Evolutionary conservation across 2,329 filamentous ascomycete species (phyloP).

Genomic region (Fusarium equiseti): DNA sequence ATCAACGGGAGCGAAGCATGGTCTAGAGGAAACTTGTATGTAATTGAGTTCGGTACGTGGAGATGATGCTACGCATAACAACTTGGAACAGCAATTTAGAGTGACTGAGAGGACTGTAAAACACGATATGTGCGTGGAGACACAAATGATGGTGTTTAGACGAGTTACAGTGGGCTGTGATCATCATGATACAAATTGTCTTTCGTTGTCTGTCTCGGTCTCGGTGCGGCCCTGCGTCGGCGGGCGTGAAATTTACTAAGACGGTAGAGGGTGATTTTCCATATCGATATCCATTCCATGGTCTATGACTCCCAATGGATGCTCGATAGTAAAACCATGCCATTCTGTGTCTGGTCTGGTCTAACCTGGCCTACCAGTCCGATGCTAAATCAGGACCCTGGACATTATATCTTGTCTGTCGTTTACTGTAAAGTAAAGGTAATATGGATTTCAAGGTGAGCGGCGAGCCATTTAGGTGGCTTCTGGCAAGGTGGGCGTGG

Average conservation of each 20-base stretch:
- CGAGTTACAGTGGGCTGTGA: slow-evolving; percentile 5
- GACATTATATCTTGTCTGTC: slow-evolving; percentile 6
- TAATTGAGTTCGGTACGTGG: slow-evolving; percentile 24
- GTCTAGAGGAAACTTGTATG: slow-evolving; percentile 10
- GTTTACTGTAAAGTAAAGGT: slow-evolving; percentile 16
- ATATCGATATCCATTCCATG: slow-evolving; percentile 16
- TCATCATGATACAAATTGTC: slow-evolving; percentile 5
- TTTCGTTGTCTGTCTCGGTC: slow-evolving; percentile 30
- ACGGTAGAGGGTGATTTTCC: slow-evolving; percentile 24
- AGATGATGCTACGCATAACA: slow-evolving; percentile 21
- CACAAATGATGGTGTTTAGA: slow-evolving; percentile 1
- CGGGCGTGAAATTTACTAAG: slow-evolving; percentile 36
- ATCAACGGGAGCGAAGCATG: slow-evolving; percentile 38
- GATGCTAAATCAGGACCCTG: slow-evolving; percentile 9
- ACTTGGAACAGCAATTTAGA: not conserved
- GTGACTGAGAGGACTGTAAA: not conserved
- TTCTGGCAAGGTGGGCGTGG: slow-evolving; percentile 15
- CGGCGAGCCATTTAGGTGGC: slow-evolving; percentile 24
- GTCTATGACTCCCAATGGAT: not conserved
- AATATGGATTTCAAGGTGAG: slow-evolving; percentile 29
- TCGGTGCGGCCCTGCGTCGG: slow-evolving; percentile 40
- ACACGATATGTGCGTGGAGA: slow-evolving; percentile 14
- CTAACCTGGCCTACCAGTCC: not conserved
- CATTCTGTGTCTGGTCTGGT: slow-evolving; percentile 1
- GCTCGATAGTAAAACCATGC: slow-evolving; percentile 18